phyloP scores from a whole-genome alignment of 257 asterid genomes.

The Salvia splendens region DNA sequence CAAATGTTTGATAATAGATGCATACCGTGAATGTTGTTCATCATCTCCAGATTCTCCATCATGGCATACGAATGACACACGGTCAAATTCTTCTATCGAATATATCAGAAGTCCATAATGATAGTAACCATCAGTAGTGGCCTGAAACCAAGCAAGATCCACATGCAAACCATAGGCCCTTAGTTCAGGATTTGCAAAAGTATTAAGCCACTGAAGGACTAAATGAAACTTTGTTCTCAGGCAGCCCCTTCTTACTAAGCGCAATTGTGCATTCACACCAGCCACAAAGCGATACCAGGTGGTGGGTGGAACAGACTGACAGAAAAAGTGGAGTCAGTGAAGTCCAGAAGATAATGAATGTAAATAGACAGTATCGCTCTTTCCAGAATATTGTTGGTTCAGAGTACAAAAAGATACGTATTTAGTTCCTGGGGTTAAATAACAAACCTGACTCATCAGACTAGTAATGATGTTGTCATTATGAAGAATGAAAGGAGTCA shows the following conservation, averaged over 20 bases:
- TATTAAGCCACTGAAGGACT: constrained; percentile 77
- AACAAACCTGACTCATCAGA: constrained; percentile 94
- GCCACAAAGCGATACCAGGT: constrained; percentile 98
- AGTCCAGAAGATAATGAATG: neutral
- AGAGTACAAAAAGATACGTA: neutral
- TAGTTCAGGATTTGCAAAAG: constrained; percentile 85
- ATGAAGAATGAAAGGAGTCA: constrained; percentile 89
- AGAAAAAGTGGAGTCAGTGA: too few species aligned
- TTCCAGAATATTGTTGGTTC: constrained; percentile 3
- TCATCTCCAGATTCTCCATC: constrained; percentile 56
- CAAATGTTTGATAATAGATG: constrained; percentile 28
- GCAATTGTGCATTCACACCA: constrained; percentile 98
- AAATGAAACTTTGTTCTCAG: constrained; percentile 70
- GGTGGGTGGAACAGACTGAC: constrained; percentile 90
- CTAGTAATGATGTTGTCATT: constrained; percentile 86
- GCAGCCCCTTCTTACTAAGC: constrained; percentile 86
- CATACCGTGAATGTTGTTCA: constrained; percentile 63
- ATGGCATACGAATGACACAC: constrained; percentile 42
- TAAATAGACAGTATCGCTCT: neutral
- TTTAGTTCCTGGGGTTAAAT: constrained; percentile 23
- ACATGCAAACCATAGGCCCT: constrained; percentile 61
- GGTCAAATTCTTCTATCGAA: constrained; percentile 63
- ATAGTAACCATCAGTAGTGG: constrained; percentile 63
- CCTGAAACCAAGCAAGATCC: constrained; percentile 88
- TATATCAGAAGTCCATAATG: constrained; percentile 80